phyloP scores from a whole-genome alignment of 2,329 filamentous ascomycete species.

The Colletotrichum salicis region DNA sequence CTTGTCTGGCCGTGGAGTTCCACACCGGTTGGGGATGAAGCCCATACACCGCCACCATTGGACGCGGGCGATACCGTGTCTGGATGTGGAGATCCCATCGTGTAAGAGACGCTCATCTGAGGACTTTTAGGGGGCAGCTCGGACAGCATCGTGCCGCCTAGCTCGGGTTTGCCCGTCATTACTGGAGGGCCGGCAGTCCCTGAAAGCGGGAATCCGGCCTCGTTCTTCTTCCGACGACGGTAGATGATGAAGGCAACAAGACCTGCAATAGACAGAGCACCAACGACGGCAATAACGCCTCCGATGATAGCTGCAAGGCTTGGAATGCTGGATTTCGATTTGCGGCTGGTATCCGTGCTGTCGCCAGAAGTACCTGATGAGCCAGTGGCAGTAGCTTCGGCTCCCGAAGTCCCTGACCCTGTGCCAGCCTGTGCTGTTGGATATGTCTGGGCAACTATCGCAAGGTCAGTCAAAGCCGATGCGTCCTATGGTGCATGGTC shows the following conservation, averaged over 20 bases:
- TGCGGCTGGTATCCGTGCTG: conserved; percentile 12
- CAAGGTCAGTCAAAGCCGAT: conserved; percentile 25
- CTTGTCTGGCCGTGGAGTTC: conserved; percentile 42
- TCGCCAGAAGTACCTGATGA: conserved; percentile 3
- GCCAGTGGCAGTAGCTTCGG: conserved; percentile 4
- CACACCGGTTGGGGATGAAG: conserved; percentile 38
- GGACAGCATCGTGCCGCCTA: conserved; percentile 37
- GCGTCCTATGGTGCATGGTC: conserved; percentile 28
- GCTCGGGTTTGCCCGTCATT: conserved; percentile 48
- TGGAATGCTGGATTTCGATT: conserved; percentile 31
- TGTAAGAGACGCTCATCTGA: conserved; percentile 41
- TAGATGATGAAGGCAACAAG: conserved; percentile 50
- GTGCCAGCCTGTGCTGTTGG: conserved; percentile 30
- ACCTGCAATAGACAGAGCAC: conserved; percentile 40
- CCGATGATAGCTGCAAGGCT: conserved; percentile 48
- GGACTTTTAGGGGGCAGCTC: conserved; percentile 43
- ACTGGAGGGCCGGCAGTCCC: conserved; percentile 29
- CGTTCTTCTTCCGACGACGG: conserved; percentile 44
- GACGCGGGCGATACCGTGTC: conserved; percentile 42
- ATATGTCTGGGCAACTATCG: conserved; percentile 41
- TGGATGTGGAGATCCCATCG: conserved; percentile 35
- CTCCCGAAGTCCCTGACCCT: conserved; percentile 19
- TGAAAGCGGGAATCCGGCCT: conserved; percentile 26
- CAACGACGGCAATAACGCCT: conserved; percentile 37
- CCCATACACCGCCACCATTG: conserved; percentile 36